Base-by-base conservation (phyloP, 1,139 yeast species). In the Tardiomyces depauwii region DNA sequence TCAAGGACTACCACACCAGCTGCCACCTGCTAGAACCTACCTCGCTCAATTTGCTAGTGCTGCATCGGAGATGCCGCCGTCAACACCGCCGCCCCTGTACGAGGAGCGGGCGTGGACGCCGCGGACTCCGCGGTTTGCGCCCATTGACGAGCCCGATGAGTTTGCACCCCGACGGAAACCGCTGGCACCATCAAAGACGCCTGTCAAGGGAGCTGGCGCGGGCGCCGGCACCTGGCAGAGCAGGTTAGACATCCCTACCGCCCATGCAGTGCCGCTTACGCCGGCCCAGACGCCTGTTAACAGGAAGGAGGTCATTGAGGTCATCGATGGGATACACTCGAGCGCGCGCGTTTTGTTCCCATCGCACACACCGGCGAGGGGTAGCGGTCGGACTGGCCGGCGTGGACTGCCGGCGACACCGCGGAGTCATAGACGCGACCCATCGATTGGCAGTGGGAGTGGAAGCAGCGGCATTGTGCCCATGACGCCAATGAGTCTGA, bases 71-170 rank as follows among this genome's bases (percentile, higher is more conserved):
- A 30, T 30, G 36, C 36, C 53, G 12, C 64, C 63, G 18, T 47
- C 52, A 19, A 63, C 67, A 6, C 67, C 67, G 38, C 65, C 52
- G 39, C 52, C 50, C 45, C 45, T 42, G 44, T 38, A 50, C 38
- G 43, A 49, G 42, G 43, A 44, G 30, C 40, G 53, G 45, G 45
- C 53, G 10, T 52, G 53, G 46, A 62, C 66, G 19, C 68, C 68
- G 1, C 55, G 59, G 6, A 65, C 68, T 10, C 68, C 68, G 12
- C 55, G 65, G 19, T 61, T 52, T 48, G 67, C 63, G 10, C 62
- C 67, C 12, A 54, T 64, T 45, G 66, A 59, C 39, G 67, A 64
- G 50, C 60, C 61, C 40, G 60, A 62, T 46, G 45, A 49, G 42
- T 30, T 30, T 30, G 36, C 52, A 41, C 21, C 44, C 51, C 14